A percentile compares a stretch with the other conserved stretches of the same genome.
phyloP scores from a whole-genome alignment of 331 rosid species.

The Phaseolus coccineus region DNA sequence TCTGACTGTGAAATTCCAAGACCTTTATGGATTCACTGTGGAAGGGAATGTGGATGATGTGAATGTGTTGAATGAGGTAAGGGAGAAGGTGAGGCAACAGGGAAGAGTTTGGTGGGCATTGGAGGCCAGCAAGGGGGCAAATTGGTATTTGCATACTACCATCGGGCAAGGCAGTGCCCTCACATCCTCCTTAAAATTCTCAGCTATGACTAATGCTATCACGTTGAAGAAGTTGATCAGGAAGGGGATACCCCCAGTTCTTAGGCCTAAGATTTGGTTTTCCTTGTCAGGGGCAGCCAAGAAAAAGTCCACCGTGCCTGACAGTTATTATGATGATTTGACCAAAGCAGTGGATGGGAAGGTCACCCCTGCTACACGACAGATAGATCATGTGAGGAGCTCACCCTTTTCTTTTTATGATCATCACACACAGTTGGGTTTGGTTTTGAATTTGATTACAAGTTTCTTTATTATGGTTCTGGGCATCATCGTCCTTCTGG shows the following conservation, averaged over 20 bases:
- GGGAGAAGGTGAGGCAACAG: slow-evolving; percentile 96
- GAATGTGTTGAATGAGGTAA: slow-evolving; percentile 92
- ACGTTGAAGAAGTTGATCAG: slow-evolving; percentile 89
- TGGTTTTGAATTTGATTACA: slow-evolving; percentile 23
- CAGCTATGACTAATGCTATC: slow-evolving; percentile 80
- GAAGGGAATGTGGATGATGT: slow-evolving; percentile 99
- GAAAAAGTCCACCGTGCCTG: slow-evolving; percentile 98
- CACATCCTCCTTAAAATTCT: slow-evolving; percentile 80
- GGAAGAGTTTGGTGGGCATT: slow-evolving; percentile 98
- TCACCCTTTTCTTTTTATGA: slow-evolving; percentile 17
- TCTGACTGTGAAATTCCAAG: slow-evolving; percentile 94
- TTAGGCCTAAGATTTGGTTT: slow-evolving; percentile 97
- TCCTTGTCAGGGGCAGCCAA: slow-evolving; percentile 94
- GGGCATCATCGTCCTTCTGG: slow-evolving; percentile 9
- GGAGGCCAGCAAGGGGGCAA: slow-evolving; percentile 95
- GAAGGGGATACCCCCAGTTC: slow-evolving; percentile 96
- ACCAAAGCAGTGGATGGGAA: slow-evolving; percentile 86
- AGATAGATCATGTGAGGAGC: slow-evolving; percentile 95
- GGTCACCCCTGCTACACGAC: slow-evolving; percentile 96
- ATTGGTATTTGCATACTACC: slow-evolving; percentile 88
- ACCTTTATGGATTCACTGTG: slow-evolving; percentile 90
- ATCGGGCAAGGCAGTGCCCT: slow-evolving; percentile 82
- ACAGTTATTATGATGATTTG: slow-evolving; percentile 91
- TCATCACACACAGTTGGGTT: slow-evolving; percentile 4
- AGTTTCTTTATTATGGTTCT: not conserved